A percentile compares a stretch with the other conserved stretches of the same genome.
Conservation (phyloP, 176 grass and related monocot species). For the Zoysia pacifica region DNA sequence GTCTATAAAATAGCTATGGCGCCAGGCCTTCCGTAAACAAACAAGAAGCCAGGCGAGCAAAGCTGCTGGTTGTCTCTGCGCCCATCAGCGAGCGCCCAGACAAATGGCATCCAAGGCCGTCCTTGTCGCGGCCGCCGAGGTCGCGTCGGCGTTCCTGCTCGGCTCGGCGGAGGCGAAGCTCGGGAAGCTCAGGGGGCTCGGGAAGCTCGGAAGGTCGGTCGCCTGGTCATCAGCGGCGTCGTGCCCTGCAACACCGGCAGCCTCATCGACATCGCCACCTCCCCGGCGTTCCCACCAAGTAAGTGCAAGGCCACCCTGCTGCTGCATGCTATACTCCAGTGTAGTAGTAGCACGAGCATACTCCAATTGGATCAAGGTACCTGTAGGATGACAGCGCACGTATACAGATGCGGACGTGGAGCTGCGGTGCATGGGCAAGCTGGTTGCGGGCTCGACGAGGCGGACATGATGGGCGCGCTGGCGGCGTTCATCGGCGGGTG, state of each 20-base stretch:
- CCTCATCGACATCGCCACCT: constrained; percentile 56
- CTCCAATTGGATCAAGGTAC: too few species aligned
- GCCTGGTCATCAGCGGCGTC: constrained; percentile 44
- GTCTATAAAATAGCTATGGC: constrained; percentile 5
- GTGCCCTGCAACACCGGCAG: constrained; percentile 62
- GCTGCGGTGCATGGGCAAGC: constrained; percentile 44
- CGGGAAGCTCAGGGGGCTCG: constrained; percentile 8
- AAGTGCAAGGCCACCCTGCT: neutral
- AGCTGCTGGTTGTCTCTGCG: neutral
- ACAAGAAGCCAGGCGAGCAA: neutral
- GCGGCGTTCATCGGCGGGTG: constrained; percentile 50
- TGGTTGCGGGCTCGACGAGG: constrained; percentile 55
- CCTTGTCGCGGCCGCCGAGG: constrained; percentile 2
- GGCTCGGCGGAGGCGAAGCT: constrained; percentile 26
- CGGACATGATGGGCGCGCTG: constrained; percentile 44
- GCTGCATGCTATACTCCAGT: too few species aligned
- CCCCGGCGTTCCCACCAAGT: constrained; percentile 56
- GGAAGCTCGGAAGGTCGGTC: constrained; percentile 15
- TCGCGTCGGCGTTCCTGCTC: constrained; percentile 19
- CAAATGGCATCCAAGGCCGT: constrained; percentile 32
- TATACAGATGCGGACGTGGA: constrained; percentile 55
- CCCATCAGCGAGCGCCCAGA: neutral
- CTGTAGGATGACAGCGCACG: too few species aligned
- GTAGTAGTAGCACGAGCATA: too few species aligned
- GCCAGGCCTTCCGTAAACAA: neutral